Conservation (phyloP, 2,329 filamentous ascomycete genomes). For the Penicillium sp. region DNA sequence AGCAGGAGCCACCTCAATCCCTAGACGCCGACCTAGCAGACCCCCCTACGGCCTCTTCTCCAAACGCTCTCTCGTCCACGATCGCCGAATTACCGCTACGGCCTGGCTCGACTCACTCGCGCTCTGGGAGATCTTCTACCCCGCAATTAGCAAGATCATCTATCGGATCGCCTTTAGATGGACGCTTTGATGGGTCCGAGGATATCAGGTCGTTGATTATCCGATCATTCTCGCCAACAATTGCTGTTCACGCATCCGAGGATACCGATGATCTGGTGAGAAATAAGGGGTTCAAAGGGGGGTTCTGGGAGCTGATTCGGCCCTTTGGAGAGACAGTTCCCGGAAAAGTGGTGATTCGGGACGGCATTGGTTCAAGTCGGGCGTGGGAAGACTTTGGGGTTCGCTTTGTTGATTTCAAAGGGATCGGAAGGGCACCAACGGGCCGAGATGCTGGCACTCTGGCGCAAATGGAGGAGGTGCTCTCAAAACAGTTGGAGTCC, state of each 20-base stretch:
- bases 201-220: constrained; percentile 69
- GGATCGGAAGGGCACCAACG: constrained; percentile 41
- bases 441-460: constrained; percentile 41
- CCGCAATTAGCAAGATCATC: constrained; percentile 50
- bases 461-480: constrained; percentile 73
- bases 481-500: constrained; percentile 76
- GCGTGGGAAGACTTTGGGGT: constrained; percentile 88
- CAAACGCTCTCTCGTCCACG: constrained; percentile 58
- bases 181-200: constrained; percentile 54
- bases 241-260: constrained; percentile 81
- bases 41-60: constrained; percentile 59
- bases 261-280: constrained; percentile 80
- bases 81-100: constrained; percentile 69
- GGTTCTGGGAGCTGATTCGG: constrained; percentile 80
- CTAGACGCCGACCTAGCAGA: constrained; percentile 51
- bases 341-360: constrained; percentile 85
- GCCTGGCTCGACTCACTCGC: constrained; percentile 66
- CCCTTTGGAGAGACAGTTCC: constrained; percentile 88
- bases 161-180: constrained; percentile 52
- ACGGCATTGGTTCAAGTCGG: constrained; percentile 82
- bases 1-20: constrained; percentile 54
- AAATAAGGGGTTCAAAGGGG: constrained; percentile 81
- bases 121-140: constrained; percentile 60
- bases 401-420: constrained; percentile 72
- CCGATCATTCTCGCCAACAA: constrained; percentile 83